Base-by-base conservation (phyloP, 2,329 filamentous ascomycete species). In the Zymoseptoria brevis region DNA sequence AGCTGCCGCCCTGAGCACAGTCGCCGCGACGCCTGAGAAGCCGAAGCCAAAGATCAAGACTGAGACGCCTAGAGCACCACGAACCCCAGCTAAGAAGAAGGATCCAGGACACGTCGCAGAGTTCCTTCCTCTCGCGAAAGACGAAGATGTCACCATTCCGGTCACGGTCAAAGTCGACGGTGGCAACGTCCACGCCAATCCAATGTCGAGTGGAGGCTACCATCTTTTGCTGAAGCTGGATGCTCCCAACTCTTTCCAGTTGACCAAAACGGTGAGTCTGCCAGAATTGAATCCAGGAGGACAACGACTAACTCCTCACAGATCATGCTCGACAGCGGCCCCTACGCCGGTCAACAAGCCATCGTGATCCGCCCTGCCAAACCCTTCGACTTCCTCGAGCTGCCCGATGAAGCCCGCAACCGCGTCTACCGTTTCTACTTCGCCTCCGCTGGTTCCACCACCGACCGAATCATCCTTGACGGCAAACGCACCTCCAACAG, bases 311-410 rank as follows among this genome's bases (percentile, higher is more conserved):
- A 63, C 53, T 21, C 35, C 1, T 19, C 30, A 16, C 29, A 70
- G 68, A 61, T 67, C 48, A 56, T 70, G 24, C 61, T 73, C 51
- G 64, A 67, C 1, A 68, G 71, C 11, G 72, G 73, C 22, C 61
- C 63, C 2, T 67, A 69, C 50, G 67, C 65, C 29, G 72, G 72
- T 19, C 61, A 68, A 53, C 69, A 74, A 57, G 73, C 70, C 11
- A 67, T 75, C 55, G 54, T 75, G 24, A 26, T 76, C 57, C 67
- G 68, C 21, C 72, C 73, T 1, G 66, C 68, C 26, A 65, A 67
- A 52, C 67, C 72, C 0, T 74, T 75, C 64, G 62, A 58, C 0
- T 70, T 75, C 65, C 54, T 72, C 55, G 63, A 64, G 24, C 67
- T 76, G 0, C 63, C 69, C 0, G 45, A 59, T 2, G 64, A 67